phyloP scores from a whole-genome alignment of 1,284 basidiomycete species.

The Boletellus deceptivus region DNA sequence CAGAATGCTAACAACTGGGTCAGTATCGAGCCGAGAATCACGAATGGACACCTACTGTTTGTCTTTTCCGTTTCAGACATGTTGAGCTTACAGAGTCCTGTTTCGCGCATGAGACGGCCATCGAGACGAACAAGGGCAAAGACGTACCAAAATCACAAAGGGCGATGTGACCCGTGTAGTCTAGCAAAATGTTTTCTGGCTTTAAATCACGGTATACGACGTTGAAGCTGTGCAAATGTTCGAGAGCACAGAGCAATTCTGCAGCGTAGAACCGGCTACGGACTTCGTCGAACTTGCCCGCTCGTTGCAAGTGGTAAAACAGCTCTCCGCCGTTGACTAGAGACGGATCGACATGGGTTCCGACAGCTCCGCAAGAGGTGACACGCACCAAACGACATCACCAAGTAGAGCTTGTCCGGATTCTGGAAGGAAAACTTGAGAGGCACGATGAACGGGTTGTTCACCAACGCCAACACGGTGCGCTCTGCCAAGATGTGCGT shows the following conservation, averaged over 20 bases:
- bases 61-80: slow-evolving; percentile 99
- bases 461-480: slow-evolving; percentile 95
- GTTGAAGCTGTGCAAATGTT: slow-evolving; percentile 97
- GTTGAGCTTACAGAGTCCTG: slow-evolving; percentile 95
- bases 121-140: background rate
- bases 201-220: slow-evolving; percentile 98
- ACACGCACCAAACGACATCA: slow-evolving; percentile 85
- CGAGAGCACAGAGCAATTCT: slow-evolving; percentile 90
- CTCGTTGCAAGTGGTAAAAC: slow-evolving; percentile 96
- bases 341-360: slow-evolving; percentile 4
- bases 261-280: slow-evolving; percentile 96
- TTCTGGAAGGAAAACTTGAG: slow-evolving; percentile 99
- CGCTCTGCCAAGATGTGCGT: slow-evolving; percentile 98
- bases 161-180: slow-evolving; percentile 98
- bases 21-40: background rate
- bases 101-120: slow-evolving; percentile 1
- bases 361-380: background rate
- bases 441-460: slow-evolving; percentile 98
- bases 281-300: slow-evolving; percentile 94
- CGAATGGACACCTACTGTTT: slow-evolving; percentile 66
- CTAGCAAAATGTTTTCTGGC: slow-evolving; percentile 95
- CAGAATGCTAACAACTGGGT: slow-evolving; percentile 75
- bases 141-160: slow-evolving; percentile 88
- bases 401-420: slow-evolving; percentile 95
- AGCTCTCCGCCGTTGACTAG: slow-evolving; percentile 95